phyloP scores from a whole-genome alignment of 805 yeast species.

The Candida ficus region DNA sequence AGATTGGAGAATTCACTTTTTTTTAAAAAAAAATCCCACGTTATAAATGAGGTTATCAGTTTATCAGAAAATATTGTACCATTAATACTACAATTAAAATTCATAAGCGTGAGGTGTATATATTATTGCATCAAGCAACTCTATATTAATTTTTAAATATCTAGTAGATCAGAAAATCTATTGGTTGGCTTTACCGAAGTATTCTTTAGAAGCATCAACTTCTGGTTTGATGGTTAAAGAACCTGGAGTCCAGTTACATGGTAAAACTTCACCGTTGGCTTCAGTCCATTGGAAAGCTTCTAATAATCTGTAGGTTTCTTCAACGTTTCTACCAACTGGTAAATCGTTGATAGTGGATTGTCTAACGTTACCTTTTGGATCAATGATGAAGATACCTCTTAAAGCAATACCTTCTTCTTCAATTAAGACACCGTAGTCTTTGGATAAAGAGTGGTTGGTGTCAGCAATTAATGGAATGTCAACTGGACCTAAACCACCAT shows the following conservation, averaged over 20 bases:
- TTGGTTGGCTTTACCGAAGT: slow-evolving; percentile 57
- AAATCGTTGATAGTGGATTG: slow-evolving; percentile 97
- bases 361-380: slow-evolving; percentile 92
- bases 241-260: slow-evolving; percentile 99
- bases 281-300: slow-evolving; percentile 99
- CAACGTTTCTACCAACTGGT: slow-evolving; percentile 99
- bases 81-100: neutral
- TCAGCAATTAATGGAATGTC: slow-evolving; percentile 94
- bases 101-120: neutral
- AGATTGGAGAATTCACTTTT: too few relatives aligned
- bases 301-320: slow-evolving; percentile 93
- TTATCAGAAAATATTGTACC: neutral
- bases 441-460: slow-evolving; percentile 91
- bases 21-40: too few relatives aligned
- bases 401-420: slow-evolving; percentile 96
- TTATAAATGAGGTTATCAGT: too few relatives aligned
- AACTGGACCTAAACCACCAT: slow-evolving; percentile 97
- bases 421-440: slow-evolving; percentile 94
- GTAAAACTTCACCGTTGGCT: slow-evolving; percentile 98
- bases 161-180: too few relatives aligned
- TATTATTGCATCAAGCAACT: slow-evolving; percentile 2
- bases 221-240: slow-evolving; percentile 86
- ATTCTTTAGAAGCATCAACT: slow-evolving; percentile 72
- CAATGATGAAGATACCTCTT: slow-evolving; percentile 97
- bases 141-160: neutral